phyloP scores from a whole-genome alignment of 2,329 filamentous ascomycete genomes.

The Arthrobotrys iridis region DNA sequence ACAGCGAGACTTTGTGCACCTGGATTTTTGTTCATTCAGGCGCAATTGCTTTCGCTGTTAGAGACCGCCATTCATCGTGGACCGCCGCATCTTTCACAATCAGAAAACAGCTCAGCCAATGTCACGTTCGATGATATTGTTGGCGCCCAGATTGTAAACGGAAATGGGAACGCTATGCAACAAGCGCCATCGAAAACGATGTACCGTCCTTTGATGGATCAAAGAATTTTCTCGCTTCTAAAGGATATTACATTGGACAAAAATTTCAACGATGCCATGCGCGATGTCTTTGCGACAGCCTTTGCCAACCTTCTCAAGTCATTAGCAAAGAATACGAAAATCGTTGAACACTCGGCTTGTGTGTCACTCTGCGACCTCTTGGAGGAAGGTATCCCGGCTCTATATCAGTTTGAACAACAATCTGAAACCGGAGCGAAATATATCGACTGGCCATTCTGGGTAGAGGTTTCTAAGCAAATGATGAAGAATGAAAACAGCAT shows the following conservation, averaged over 20 bases:
- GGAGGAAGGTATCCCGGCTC: slow-evolving; percentile 78
- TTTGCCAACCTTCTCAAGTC: slow-evolving; percentile 79
- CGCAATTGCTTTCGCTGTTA: slow-evolving; percentile 80
- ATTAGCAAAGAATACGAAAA: slow-evolving; percentile 77
- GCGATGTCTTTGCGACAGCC: slow-evolving; percentile 77
- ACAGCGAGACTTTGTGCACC: slow-evolving; percentile 70
- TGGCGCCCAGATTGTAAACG: slow-evolving; percentile 56
- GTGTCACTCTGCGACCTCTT: slow-evolving; percentile 92
- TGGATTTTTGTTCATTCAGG: slow-evolving; percentile 81
- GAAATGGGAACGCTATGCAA: slow-evolving; percentile 65
- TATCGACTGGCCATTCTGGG: slow-evolving; percentile 85
- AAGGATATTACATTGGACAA: slow-evolving; percentile 75
- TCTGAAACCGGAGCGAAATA: slow-evolving; percentile 61
- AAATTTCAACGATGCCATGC: slow-evolving; percentile 59
- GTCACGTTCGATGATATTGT: slow-evolving; percentile 74
- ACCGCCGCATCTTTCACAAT: slow-evolving; percentile 62
- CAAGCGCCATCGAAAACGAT: slow-evolving; percentile 66
- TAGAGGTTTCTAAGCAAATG: slow-evolving; percentile 80
- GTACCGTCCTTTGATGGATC: slow-evolving; percentile 84
- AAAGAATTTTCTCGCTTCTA: slow-evolving; percentile 84
- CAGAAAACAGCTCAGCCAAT: slow-evolving; percentile 64
- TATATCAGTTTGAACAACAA: slow-evolving; percentile 63
- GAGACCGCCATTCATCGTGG: slow-evolving; percentile 86
- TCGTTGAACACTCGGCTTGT: slow-evolving; percentile 83
- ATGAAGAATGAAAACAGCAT: slow-evolving; percentile 85